Evolutionary conservation across 1,284 basidiomycete genomes (phyloP).

Genomic region (Apiotrichum veenhuisii): DNA sequence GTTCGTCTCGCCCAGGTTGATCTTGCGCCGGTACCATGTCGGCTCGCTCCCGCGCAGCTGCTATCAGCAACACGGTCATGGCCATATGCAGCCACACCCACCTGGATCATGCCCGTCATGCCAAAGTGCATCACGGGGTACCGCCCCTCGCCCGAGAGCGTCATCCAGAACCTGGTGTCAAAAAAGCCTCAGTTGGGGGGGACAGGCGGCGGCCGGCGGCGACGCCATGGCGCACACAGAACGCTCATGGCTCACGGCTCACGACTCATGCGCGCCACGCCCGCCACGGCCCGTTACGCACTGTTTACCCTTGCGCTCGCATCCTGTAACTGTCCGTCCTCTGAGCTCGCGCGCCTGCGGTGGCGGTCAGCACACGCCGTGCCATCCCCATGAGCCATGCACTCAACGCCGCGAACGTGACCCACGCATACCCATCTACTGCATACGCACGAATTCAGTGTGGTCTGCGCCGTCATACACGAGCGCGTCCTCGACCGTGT

Average conservation of each 20-base stretch:
- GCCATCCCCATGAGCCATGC: too few species aligned
- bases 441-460: conserved; percentile 60
- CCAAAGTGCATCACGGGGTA: conserved; percentile 74
- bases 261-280: too few species aligned
- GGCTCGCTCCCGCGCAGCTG: conserved; percentile 64
- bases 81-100: conserved; percentile 32
- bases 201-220: too few species aligned
- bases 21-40: conserved; percentile 59
- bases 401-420: neutral
- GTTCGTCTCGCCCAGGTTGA: conserved; percentile 53
- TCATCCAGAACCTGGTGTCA: conserved; percentile 60
- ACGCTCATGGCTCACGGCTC: too few species aligned
- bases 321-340: conserved; percentile 60
- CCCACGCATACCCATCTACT: neutral
- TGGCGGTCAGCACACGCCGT: neutral
- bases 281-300: too few species aligned
- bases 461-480: conserved; percentile 64
- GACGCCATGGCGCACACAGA: too few species aligned
- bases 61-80: neutral
- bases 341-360: conserved; percentile 59
- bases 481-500: conserved; percentile 63
- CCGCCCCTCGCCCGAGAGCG: conserved; percentile 61
- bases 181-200: neutral
- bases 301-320: conserved; percentile 70
- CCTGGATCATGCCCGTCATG: conserved; percentile 76